These are phyloP conservation scores for Golubevia sp. DNA, from an alignment of 1,284 basidiomycete genomes.

Conservation along the genomic window DNA sequence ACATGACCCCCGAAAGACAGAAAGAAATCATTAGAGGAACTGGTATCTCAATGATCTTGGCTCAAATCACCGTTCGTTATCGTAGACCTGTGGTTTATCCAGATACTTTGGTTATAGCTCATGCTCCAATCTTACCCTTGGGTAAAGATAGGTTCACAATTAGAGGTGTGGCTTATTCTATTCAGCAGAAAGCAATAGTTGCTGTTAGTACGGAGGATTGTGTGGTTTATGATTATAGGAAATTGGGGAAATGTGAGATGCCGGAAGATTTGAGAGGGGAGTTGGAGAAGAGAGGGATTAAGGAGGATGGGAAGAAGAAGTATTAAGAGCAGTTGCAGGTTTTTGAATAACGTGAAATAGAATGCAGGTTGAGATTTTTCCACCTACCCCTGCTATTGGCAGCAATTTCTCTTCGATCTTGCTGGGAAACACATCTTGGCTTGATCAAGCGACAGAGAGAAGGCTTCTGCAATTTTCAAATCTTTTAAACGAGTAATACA, in stretches of 20 bases:
- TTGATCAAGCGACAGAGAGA: too few species aligned
- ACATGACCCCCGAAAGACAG: conserved; percentile 8
- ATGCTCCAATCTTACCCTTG: conserved; percentile 28
- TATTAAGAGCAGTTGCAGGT: too few species aligned
- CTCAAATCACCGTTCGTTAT: conserved; percentile 40
- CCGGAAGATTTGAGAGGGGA: conserved; percentile 22
- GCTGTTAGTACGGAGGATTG: conserved; percentile 32
- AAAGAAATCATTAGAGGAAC: conserved; percentile 29
- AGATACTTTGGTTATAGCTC: conserved; percentile 31
- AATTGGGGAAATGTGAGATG: conserved; percentile 34
- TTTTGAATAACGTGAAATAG: too few species aligned
- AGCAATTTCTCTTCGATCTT: too few species aligned
- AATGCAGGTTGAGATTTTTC: too few species aligned
- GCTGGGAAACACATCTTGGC: too few species aligned
- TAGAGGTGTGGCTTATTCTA: conserved; percentile 23
- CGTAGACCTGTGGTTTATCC: conserved; percentile 33
- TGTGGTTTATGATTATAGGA: conserved; percentile 41
- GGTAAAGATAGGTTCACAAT: conserved; percentile 29
- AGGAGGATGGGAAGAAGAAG: too few species aligned
- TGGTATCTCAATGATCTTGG: conserved; percentile 38
- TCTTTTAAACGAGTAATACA: too few species aligned
- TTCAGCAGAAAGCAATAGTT: conserved; percentile 31
- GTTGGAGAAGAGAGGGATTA: conserved; percentile 7
- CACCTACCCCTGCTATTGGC: too few species aligned
- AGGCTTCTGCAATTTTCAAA: too few species aligned